Percentiles rank a stretch among this genome's conserved stretches.
These are phyloP conservation scores for Scedosporium apiospermum DNA, from an alignment of 2,329 filamentous ascomycete species.

Conservation along the genomic window DNA sequence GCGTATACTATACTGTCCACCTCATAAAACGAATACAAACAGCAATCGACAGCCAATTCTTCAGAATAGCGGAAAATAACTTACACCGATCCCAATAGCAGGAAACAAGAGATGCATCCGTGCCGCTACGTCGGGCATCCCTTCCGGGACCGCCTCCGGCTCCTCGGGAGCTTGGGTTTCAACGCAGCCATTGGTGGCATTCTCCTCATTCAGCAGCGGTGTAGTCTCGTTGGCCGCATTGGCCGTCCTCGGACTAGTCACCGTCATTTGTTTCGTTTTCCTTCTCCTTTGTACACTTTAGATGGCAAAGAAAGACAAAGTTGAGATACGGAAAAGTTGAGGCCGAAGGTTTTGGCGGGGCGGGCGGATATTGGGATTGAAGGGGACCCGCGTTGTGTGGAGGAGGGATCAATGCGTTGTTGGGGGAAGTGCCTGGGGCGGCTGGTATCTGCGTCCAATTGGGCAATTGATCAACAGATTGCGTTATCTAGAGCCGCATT, in stretches of 20 bases:
- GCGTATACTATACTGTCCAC: neutral
- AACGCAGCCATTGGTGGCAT: neutral
- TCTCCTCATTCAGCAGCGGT: constrained; percentile 14
- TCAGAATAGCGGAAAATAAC: neutral
- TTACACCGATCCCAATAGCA: constrained; percentile 28
- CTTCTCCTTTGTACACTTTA: neutral
- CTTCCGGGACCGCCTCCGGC: constrained; percentile 11
- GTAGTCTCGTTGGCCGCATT: constrained; percentile 11
- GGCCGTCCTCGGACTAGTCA: neutral
- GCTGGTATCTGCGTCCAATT: too few relatives aligned
- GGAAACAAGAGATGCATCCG: constrained; percentile 28
- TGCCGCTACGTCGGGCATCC: constrained; percentile 18
- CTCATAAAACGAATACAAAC: neutral
- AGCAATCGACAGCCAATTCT: neutral
- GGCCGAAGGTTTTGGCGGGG: too few relatives aligned
- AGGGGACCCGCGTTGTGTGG: too few relatives aligned
- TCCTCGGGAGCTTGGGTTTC: neutral
- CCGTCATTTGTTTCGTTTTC: neutral
- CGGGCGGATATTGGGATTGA: too few relatives aligned
- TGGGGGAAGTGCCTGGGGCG: too few relatives aligned
- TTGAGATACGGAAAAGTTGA: neutral
- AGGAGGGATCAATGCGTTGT: too few relatives aligned
- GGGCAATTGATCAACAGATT: too few relatives aligned
- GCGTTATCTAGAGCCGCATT: too few relatives aligned
- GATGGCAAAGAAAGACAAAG: neutral